Conservation (phyloP, 306 rosid genomes). For the Nissolia schottii region DNA sequence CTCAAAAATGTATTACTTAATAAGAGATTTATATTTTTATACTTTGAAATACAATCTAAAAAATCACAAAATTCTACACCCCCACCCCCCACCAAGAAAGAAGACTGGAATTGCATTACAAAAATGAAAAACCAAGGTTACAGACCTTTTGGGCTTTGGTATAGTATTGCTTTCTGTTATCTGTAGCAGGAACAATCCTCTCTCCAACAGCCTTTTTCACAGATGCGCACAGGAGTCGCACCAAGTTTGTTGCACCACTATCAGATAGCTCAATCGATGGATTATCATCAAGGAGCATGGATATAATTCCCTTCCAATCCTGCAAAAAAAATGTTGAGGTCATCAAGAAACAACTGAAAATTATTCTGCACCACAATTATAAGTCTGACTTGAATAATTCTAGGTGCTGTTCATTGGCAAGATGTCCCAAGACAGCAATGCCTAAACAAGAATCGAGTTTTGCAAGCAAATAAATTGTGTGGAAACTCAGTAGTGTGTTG, state of each 20-base stretch:
- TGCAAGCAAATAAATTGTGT: not conserved
- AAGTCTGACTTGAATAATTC: not conserved
- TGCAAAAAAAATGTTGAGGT: slow-evolving; percentile 40
- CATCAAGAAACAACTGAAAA: slow-evolving; percentile 24
- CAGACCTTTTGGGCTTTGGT: slow-evolving; percentile 89
- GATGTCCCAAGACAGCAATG: slow-evolving; percentile 8
- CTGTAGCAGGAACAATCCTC: slow-evolving; percentile 85
- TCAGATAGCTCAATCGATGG: slow-evolving; percentile 72
- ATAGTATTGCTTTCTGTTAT: slow-evolving; percentile 74
- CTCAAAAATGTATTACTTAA: not conserved
- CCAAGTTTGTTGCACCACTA: slow-evolving; percentile 88
- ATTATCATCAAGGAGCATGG: slow-evolving; percentile 85
- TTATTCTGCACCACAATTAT: not conserved
- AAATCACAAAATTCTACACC: not conserved
- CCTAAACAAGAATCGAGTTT: not conserved
- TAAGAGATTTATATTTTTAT: not conserved
- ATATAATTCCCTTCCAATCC: slow-evolving; percentile 95
- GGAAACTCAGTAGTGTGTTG: not conserved
- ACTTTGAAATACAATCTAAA: not conserved
- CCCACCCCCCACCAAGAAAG: too few relatives aligned
- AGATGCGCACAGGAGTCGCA: slow-evolving; percentile 86
- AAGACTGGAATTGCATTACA: slow-evolving; percentile 2
- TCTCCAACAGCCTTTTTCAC: slow-evolving; percentile 95
- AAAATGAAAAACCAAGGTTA: slow-evolving; percentile 15
- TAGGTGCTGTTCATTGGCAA: slow-evolving; percentile 4